Evolutionary conservation across 2,329 filamentous ascomycete genomes (phyloP), one percentile per base, ranked within the genome.

Genomic region (Chaetomiaceae sp.): DNA sequence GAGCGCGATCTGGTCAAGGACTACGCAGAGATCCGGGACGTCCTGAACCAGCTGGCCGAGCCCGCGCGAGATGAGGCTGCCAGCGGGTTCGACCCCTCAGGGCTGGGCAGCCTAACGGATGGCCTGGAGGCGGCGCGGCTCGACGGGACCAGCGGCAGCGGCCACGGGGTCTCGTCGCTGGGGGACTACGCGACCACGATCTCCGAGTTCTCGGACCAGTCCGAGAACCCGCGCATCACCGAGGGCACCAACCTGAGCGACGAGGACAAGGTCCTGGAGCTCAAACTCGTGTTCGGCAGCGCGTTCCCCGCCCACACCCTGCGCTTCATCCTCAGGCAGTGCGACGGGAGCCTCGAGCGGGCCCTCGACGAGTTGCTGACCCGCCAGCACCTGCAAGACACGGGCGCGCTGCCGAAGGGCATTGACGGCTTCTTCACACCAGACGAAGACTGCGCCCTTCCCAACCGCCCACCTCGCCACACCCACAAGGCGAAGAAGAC

Each of bases 291-390:
- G 62, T 95, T 96, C 57, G 78, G 83, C 0, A 76, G 74, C 1
- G 15, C 34, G 7, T 70, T 90, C 34, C 83, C 81, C 38, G 68
- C 69, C 0, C 78, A 81, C 38, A 83, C 86, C 34, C 73, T 95
- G 22, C 69, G 70, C 34, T 76, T 82, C 52, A 78, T 81, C 0
- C 66, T 95, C 41, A 79, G 78, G 54, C 86, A 87, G 58, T 78
- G 74, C 24, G 73, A 77, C 10, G 79, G 83, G 0, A 79, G 88
- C 54, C 77, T 86, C 32, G 78, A 82, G 48, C 72, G 73, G 12
- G 80, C 88, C 1, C 81, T 94, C 51, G 88, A 95, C 57, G 81
- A 88, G 48, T 70, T 97, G 11, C 74, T 96, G 26, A 94, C 86
- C 54, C 73, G 88, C 12, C 80, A 86, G 17, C 88, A 84, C 59